Conservation (phyloP, 73 alveolate genomes). For the Paramecium octaurelia region DNA sequence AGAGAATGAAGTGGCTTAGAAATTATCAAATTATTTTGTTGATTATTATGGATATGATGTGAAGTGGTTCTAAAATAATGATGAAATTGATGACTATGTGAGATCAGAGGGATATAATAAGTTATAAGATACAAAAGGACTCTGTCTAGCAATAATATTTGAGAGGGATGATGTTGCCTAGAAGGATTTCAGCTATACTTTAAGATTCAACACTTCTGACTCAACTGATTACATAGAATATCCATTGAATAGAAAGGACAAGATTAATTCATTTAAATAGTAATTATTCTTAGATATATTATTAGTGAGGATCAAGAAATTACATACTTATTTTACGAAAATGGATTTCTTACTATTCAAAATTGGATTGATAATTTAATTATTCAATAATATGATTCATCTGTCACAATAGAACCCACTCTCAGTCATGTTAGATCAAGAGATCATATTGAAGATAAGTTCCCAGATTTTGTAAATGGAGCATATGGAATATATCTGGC, state of each 20-base stretch:
- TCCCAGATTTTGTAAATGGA: slow-evolving; percentile 28
- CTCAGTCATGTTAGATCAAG: background rate
- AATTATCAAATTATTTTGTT: background rate
- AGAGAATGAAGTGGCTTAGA: background rate
- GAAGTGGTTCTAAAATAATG: background rate
- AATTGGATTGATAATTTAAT: slow-evolving; percentile 17
- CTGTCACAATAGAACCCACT: background rate
- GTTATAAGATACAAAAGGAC: background rate
- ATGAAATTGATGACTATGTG: background rate
- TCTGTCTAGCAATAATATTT: background rate
- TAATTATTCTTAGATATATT: background rate
- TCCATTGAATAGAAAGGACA: background rate
- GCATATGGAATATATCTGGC: slow-evolving; percentile 71
- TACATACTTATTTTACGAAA: background rate
- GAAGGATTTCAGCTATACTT: background rate
- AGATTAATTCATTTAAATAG: background rate
- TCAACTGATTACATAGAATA: background rate
- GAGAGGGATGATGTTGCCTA: background rate
- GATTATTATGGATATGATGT: background rate
- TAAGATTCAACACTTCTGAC: slow-evolving; percentile 26
- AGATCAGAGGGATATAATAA: background rate
- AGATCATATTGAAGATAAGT: background rate
- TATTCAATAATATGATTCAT: background rate
- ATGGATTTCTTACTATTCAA: background rate
- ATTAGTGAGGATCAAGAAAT: background rate